phyloP scores from a whole-genome alignment of 768 basidiomycete species.

The Russula brevipes region DNA sequence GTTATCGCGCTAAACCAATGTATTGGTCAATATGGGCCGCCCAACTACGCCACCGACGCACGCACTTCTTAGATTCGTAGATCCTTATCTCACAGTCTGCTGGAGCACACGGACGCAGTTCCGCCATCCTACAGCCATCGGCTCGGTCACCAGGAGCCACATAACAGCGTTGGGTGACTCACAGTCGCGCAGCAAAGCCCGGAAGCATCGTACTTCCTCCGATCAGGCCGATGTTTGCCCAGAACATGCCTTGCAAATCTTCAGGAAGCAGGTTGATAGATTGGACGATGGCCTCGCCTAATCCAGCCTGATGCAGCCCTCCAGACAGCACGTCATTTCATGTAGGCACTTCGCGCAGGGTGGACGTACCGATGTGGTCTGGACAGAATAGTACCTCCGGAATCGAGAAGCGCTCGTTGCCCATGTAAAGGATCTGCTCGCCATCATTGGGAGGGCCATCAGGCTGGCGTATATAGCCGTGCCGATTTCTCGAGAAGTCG shows the following conservation, averaged over 20 bases:
- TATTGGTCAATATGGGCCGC: neutral
- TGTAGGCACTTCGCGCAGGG: slow-evolving; percentile 1
- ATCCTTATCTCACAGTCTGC: slow-evolving; percentile 70
- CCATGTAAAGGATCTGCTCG: slow-evolving; percentile 76
- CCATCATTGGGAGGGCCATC: slow-evolving; percentile 50
- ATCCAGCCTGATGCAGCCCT: slow-evolving; percentile 79
- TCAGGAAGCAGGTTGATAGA: slow-evolving; percentile 72
- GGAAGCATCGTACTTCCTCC: slow-evolving; percentile 77
- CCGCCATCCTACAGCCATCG: slow-evolving; percentile 48
- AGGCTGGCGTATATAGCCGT: slow-evolving; percentile 49
- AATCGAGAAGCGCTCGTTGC: slow-evolving; percentile 85
- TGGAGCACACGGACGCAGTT: slow-evolving; percentile 79
- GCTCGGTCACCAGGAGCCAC: neutral
- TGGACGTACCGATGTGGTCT: slow-evolving; percentile 70
- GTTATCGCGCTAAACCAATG: slow-evolving; percentile 49
- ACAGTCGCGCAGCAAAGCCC: slow-evolving; percentile 76
- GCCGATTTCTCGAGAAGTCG: slow-evolving; percentile 67
- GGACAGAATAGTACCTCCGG: slow-evolving; percentile 93
- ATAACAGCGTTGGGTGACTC: slow-evolving; percentile 30
- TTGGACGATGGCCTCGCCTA: slow-evolving; percentile 67
- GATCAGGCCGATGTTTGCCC: slow-evolving; percentile 87
- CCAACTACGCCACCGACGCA: slow-evolving; percentile 23
- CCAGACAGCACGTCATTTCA: slow-evolving; percentile 4
- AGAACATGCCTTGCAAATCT: slow-evolving; percentile 89
- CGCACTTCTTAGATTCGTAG: slow-evolving; percentile 70